phyloP scores from a whole-genome alignment of 176 grass and related monocot species.

The Elaeis guineensis region DNA sequence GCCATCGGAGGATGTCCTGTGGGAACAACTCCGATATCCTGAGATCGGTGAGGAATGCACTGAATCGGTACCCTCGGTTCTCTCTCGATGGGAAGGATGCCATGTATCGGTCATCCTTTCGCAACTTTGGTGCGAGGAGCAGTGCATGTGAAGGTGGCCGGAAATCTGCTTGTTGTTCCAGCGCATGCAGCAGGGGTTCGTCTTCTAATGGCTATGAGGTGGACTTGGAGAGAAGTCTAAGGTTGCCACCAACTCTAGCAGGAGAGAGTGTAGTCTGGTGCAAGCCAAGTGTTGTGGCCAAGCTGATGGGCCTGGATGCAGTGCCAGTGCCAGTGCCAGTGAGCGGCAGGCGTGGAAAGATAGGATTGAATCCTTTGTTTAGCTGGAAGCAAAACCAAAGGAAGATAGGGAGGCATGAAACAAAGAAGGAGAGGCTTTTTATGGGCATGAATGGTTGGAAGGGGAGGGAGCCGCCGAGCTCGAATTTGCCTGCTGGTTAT shows the following conservation, averaged over 20 bases:
- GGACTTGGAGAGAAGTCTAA: conserved; percentile 54
- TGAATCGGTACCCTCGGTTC: conserved; percentile 86
- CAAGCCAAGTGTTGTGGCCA: conserved; percentile 74
- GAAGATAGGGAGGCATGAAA: conserved; percentile 31
- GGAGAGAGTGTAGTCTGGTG: conserved; percentile 92
- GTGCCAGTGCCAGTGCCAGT: conserved; percentile 68
- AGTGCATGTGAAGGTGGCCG: not conserved
- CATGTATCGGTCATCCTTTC: conserved; percentile 81
- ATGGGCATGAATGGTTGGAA: conserved; percentile 43
- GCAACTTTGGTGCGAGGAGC: conserved; percentile 19
- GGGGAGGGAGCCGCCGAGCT: not conserved
- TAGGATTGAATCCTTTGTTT: not conserved
- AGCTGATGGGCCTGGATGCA: conserved; percentile 78
- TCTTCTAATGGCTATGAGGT: conserved; percentile 33
- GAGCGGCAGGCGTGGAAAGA: conserved; percentile 11
- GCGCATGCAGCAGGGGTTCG: conserved; percentile 26
- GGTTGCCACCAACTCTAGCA: conserved; percentile 55
- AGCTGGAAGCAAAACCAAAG: conserved; percentile 42
- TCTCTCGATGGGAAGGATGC: conserved; percentile 87
- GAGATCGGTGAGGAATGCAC: conserved; percentile 55
- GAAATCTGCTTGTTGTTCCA: conserved; percentile 27
- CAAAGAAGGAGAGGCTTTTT: conserved; percentile 66
- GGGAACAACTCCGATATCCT: conserved; percentile 75
- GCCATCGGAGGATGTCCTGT: conserved; percentile 70
- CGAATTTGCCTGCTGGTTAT: not conserved